These are phyloP conservation scores for Stellera chamaejasme DNA, from an alignment of 345 rosid genomes.

Conservation along the genomic window DNA sequence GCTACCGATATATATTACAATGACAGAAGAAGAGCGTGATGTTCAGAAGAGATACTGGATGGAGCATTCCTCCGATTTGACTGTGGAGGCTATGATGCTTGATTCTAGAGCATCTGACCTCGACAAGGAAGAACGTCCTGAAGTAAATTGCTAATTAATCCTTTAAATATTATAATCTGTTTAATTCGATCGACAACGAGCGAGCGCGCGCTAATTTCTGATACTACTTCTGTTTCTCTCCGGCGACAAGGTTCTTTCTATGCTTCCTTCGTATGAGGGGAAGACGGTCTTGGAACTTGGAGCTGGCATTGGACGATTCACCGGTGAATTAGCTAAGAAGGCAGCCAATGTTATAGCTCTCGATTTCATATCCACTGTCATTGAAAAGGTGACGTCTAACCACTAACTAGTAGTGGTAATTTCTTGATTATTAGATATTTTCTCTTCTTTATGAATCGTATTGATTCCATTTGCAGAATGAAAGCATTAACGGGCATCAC, in stretches of 20 bases:
- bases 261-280: constrained; percentile 72
- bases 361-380: constrained; percentile 76
- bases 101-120: constrained; percentile 89
- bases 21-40: constrained; percentile 60
- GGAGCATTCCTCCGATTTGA: constrained; percentile 63
- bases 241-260: constrained; percentile 53
- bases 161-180: no score
- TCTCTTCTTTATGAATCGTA: no score
- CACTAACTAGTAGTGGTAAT: no score
- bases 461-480: constrained; percentile 42
- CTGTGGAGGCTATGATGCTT: constrained; percentile 94
- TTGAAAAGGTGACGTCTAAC: constrained; percentile 53
- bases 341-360: constrained; percentile 69
- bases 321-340: constrained; percentile 73
- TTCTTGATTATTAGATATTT: constrained; percentile 1
- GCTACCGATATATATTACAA: not conserved
- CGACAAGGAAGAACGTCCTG: constrained; percentile 96
- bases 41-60: constrained; percentile 82
- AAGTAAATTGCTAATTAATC: constrained; percentile 27
- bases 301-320: constrained; percentile 96
- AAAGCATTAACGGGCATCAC: constrained; percentile 60
- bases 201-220: no score
- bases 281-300: constrained; percentile 80
- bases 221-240: no score
- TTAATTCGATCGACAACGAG: no score